Percentiles rank a stretch among this genome's conserved stretches.
Conservation (phyloP, 352 stramenopile species). For the Globisporangium paroecandrum region DNA sequence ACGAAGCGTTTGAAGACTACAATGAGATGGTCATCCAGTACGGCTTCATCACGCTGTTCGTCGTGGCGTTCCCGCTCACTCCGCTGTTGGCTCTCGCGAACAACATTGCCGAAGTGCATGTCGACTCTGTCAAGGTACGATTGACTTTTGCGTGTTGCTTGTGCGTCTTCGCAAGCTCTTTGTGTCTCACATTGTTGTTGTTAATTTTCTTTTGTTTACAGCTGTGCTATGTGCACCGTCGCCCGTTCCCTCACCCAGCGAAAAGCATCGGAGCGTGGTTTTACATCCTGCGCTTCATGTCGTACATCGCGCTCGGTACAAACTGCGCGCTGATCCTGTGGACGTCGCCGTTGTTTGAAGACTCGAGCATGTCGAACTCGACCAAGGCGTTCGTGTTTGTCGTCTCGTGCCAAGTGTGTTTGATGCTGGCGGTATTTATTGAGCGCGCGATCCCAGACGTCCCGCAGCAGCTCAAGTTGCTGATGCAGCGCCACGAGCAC, state of each 20-base stretch:
- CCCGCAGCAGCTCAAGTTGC: conserved; percentile 47
- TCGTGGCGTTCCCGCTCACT: conserved; percentile 91
- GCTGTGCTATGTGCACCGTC: conserved; percentile 70
- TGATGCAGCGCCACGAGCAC: conserved; percentile 64
- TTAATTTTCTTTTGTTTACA: background rate
- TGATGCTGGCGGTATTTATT: conserved; percentile 61
- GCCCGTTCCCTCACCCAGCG: conserved; percentile 72
- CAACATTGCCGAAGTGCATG: conserved; percentile 90
- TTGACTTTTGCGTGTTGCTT: background rate
- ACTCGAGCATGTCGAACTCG: conserved; percentile 27
- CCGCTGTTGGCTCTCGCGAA: conserved; percentile 88
- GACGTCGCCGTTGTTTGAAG: conserved; percentile 71
- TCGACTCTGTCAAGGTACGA: conserved; percentile 71
- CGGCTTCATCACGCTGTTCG: conserved; percentile 94
- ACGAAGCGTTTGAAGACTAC: conserved; percentile 87
- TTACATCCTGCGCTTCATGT: conserved; percentile 80
- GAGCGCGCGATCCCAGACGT: conserved; percentile 57
- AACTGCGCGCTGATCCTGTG: conserved; percentile 79
- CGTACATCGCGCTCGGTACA: conserved; percentile 72
- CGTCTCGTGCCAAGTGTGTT: conserved; percentile 64
- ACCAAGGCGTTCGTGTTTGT: conserved; percentile 69
- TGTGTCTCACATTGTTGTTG: background rate
- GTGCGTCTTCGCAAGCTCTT: background rate
- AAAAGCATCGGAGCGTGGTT: conserved; percentile 93
- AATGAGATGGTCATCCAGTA: conserved; percentile 94